A percentile compares a stretch with the other conserved stretches of the same genome.
phyloP scores from a whole-genome alignment of 2,329 filamentous ascomycete genomes.

The Emmonsia crescens region DNA sequence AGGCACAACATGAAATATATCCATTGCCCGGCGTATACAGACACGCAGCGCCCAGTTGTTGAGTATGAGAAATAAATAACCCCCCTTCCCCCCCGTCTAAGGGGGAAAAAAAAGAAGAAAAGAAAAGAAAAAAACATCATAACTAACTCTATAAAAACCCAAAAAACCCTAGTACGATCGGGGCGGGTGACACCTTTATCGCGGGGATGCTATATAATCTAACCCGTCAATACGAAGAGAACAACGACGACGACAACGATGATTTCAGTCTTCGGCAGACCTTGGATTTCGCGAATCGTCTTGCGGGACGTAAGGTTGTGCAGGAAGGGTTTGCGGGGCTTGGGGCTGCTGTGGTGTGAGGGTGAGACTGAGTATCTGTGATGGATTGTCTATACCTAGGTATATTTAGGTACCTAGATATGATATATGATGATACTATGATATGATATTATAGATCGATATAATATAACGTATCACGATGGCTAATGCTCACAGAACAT shows the following conservation, averaged over 20 bases:
- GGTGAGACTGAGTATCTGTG: no score
- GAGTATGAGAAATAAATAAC: conserved; percentile 21
- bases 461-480: no score
- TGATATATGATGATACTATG: no score
- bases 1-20: conserved; percentile 26
- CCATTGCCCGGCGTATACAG: conserved; percentile 36
- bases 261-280: conserved; percentile 42
- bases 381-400: no score
- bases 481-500: no score
- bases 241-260: no score
- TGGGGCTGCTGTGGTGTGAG: conserved; percentile 20
- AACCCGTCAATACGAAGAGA: conserved; percentile 34
- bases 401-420: no score
- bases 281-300: conserved; percentile 51
- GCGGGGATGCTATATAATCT: conserved; percentile 58
- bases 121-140: no score
- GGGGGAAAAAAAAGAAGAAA: no score
- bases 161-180: conserved; percentile 47
- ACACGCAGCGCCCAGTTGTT: conserved; percentile 36
- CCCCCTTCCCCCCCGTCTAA: no score
- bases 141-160: conserved; percentile 11
- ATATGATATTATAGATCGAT: no score
- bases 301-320: conserved; percentile 58
- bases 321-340: conserved; percentile 54
- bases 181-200: conserved; percentile 66